Evolutionary conservation across 352 stramenopile genomes (phyloP).

Genomic region (Globisporangium solare): DNA sequence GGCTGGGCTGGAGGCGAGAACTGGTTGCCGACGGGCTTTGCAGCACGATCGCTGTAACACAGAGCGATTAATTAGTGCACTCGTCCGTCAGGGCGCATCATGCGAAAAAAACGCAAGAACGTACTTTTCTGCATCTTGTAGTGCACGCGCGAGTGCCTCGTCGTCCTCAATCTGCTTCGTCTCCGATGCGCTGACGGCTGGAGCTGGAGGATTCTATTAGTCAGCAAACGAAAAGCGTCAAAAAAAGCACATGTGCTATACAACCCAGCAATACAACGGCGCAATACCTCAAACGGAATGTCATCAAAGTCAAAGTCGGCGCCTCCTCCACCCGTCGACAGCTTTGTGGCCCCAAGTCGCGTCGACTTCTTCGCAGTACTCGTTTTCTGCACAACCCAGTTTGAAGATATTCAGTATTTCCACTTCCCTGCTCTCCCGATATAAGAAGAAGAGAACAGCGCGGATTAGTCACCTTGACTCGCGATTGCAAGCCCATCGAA

Average conservation of each 20-base stretch:
- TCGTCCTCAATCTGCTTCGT: slow-evolving; percentile 87
- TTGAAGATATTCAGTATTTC: background rate
- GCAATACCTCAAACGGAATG: slow-evolving; percentile 74
- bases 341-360: slow-evolving; percentile 69
- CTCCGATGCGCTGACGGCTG: slow-evolving; percentile 22
- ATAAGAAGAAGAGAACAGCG: background rate
- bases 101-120: slow-evolving; percentile 4
- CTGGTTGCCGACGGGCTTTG: slow-evolving; percentile 6
- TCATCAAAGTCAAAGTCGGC: slow-evolving; percentile 88
- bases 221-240: background rate
- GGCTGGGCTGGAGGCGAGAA: slow-evolving; percentile 8
- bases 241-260: background rate
- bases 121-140: slow-evolving; percentile 81
- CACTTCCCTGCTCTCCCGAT: background rate
- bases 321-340: slow-evolving; percentile 36
- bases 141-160: slow-evolving; percentile 70
- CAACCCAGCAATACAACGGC: background rate
- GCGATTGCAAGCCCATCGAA: slow-evolving; percentile 45
- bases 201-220: slow-evolving; percentile 59
- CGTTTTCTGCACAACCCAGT: slow-evolving; percentile 23
- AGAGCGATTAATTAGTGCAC: too few relatives aligned
- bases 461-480: slow-evolving; percentile 38
- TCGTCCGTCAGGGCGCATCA: too few relatives aligned
- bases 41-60: slow-evolving; percentile 22
- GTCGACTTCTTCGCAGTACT: slow-evolving; percentile 45